These are phyloP conservation scores for Aspergillus costaricaensis DNA, from an alignment of 2,329 filamentous ascomycete genomes.

Conservation along the genomic window DNA sequence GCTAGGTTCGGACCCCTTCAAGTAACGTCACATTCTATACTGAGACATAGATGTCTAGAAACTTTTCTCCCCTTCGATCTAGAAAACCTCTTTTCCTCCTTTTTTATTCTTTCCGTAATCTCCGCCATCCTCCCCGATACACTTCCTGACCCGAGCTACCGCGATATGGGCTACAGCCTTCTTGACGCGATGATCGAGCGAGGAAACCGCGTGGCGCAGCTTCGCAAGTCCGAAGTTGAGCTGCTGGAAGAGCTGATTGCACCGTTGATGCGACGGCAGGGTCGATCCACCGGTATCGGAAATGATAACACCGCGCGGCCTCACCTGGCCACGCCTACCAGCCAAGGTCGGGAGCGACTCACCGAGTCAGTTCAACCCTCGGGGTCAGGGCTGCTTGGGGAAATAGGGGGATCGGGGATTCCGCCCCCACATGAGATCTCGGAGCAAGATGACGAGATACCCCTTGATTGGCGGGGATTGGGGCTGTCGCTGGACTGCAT, in stretches of 20 bases:
- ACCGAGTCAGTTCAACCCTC: background rate
- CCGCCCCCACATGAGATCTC: background rate
- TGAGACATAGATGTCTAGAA: slow-evolving; percentile 17
- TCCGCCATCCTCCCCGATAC: slow-evolving; percentile 44
- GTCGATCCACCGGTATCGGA: background rate
- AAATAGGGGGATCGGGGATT: background rate
- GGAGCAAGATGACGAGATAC: slow-evolving; percentile 16
- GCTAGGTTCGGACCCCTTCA: slow-evolving; percentile 16
- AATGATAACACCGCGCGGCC: background rate
- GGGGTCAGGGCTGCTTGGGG: background rate
- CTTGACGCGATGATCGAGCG: slow-evolving; percentile 23
- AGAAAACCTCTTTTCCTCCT: slow-evolving; percentile 32
- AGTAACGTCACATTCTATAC: background rate
- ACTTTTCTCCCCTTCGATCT: slow-evolving; percentile 41
- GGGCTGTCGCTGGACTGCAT: slow-evolving; percentile 26
- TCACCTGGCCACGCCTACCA: background rate
- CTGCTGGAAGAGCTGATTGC: slow-evolving; percentile 22
- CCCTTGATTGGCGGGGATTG: slow-evolving; percentile 23
- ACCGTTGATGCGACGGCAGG: slow-evolving; percentile 10
- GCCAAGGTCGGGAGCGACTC: background rate
- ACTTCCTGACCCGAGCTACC: slow-evolving; percentile 47
- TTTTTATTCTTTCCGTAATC: slow-evolving; percentile 38
- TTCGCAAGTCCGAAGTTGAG: slow-evolving; percentile 27
- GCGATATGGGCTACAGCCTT: slow-evolving; percentile 29
- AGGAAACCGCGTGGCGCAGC: slow-evolving; percentile 24